phyloP scores from a whole-genome alignment of 768 basidiomycete genomes.

The Rhizopogon sp. region DNA sequence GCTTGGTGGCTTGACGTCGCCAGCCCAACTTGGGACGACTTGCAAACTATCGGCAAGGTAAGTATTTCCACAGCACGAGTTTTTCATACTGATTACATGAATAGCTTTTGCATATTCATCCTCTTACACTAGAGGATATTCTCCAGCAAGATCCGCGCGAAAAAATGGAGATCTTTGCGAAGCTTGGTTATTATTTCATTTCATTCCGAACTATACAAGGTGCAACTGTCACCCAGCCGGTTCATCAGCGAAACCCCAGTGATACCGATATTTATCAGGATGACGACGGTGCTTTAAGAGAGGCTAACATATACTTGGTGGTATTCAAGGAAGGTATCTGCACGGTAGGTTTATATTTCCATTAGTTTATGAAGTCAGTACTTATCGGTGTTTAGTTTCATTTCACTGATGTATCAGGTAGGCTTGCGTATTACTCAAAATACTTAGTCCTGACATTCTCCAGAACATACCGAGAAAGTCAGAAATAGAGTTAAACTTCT shows the following conservation, averaged over 20 bases:
- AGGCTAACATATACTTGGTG: slow-evolving; percentile 82
- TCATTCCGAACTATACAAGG: slow-evolving; percentile 81
- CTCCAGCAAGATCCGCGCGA: slow-evolving; percentile 88
- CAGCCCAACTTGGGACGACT: slow-evolving; percentile 83
- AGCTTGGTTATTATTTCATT: slow-evolving; percentile 89
- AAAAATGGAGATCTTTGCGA: slow-evolving; percentile 84
- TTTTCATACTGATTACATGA: neutral
- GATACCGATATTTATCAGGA: slow-evolving; percentile 22
- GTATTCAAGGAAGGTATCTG: slow-evolving; percentile 88
- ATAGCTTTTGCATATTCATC: slow-evolving; percentile 83
- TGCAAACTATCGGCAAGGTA: slow-evolving; percentile 82
- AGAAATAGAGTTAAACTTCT: slow-evolving; percentile 62
- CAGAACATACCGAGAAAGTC: slow-evolving; percentile 76
- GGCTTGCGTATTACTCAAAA: neutral
- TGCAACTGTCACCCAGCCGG: slow-evolving; percentile 35
- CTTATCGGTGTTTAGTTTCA: slow-evolving; percentile 58
- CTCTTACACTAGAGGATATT: slow-evolving; percentile 90
- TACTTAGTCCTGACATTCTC: slow-evolving; percentile 1
- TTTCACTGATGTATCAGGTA: slow-evolving; percentile 78
- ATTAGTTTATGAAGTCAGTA: neutral
- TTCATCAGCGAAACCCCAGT: slow-evolving; percentile 25
- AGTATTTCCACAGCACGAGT: slow-evolving; percentile 9
- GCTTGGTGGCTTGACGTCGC: slow-evolving; percentile 93
- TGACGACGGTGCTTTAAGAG: slow-evolving; percentile 51
- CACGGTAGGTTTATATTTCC: slow-evolving; percentile 40